Base-by-base conservation (phyloP, 257 asterid species). In the Gentiana macrophylla region DNA sequence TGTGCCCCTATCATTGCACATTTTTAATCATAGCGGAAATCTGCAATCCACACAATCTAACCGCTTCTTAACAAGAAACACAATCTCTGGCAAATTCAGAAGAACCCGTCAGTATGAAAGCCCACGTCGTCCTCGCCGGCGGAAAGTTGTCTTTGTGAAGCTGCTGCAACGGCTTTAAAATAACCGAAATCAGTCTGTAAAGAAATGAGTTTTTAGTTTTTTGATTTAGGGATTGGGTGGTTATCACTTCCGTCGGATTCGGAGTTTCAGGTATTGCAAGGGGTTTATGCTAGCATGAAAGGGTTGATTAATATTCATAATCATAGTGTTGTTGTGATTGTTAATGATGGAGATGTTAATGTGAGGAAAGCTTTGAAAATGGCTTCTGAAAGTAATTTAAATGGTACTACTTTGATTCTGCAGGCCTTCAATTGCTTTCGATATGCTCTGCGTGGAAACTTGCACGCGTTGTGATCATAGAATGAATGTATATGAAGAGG, bases 161-260 rank as follows among this genome's bases (percentile, higher is more conserved):
- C 77, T 5, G 93, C 97, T 32, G 95, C 93, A 0, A 52, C 32
- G 0, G 82, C 82, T 7, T 49, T 92, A 62, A 73, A 70, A 32
- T 91, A 94, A 97, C 94, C 94, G 6, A 85, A 85, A 52, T 10
- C 70, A 0, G 98, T 81, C 3, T 91, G 98, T 47, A 76, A 56
- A 11, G 97, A 91, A 53, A 72, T 95, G 45, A 71, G 98, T 51
- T 91, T 91, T 80, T 87, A 91, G 86, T 84, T 91, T 37, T 76
- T 91, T 48, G 98, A 91, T 66, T 72, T 88, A 62, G 95, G 91
- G 2, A 64, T 91, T 3, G 84, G 87, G 3, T 77, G 90, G 8
- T 2, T 91, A 9, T 80, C 94, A 0, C 81, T 81, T 15, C 12
- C 57, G 12, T 88, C 97, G 0, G 70, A 74, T 53, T 91, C 98